A percentile compares a stretch with the other conserved stretches of the same genome.
These are phyloP conservation scores for Brasilioporus rufonigricans DNA, from an alignment of 768 basidiomycete species.

Conservation along the genomic window DNA sequence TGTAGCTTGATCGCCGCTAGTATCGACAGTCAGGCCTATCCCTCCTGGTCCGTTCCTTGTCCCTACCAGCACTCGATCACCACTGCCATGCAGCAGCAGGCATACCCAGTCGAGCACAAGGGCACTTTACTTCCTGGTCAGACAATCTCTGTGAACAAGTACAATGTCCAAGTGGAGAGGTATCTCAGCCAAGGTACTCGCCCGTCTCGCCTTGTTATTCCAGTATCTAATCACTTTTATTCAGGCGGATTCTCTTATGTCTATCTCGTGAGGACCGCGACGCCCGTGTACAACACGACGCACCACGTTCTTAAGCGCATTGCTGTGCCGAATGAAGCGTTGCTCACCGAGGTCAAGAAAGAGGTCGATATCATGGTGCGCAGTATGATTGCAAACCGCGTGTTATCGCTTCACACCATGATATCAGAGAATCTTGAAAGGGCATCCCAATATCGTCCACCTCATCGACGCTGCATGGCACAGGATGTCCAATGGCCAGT, in stretches of 20 bases:
- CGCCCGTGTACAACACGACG: constrained; percentile 86
- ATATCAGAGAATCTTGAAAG: constrained; percentile 78
- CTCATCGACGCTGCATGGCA: constrained; percentile 95
- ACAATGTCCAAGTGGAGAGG: constrained; percentile 86
- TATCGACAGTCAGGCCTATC: constrained; percentile 2
- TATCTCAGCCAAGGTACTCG: constrained; percentile 89
- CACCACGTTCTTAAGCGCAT: constrained; percentile 98
- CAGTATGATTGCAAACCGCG: constrained; percentile 10
- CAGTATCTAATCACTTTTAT: constrained; percentile 15
- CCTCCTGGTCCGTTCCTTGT: constrained; percentile 1
- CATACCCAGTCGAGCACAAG: constrained; percentile 46
- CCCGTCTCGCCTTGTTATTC: constrained; percentile 3
- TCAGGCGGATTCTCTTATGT: constrained; percentile 97
- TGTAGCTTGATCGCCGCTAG: background rate
- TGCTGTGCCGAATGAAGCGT: constrained; percentile 84
- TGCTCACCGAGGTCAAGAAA: constrained; percentile 92
- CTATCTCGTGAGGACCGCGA: constrained; percentile 86
- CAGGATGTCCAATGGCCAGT: constrained; percentile 75
- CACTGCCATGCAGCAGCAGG: constrained; percentile 40
- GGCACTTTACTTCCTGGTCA: constrained; percentile 81
- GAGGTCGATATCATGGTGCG: constrained; percentile 99
- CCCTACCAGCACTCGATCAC: constrained; percentile 2
- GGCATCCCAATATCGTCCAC: constrained; percentile 93
- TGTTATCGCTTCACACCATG: constrained; percentile 28
- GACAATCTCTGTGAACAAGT: constrained; percentile 85